A percentile compares a stretch with the other conserved stretches of the same genome.
Conservation (phyloP, 208 protist genomes). For the Acanthamoeba healyi region DNA sequence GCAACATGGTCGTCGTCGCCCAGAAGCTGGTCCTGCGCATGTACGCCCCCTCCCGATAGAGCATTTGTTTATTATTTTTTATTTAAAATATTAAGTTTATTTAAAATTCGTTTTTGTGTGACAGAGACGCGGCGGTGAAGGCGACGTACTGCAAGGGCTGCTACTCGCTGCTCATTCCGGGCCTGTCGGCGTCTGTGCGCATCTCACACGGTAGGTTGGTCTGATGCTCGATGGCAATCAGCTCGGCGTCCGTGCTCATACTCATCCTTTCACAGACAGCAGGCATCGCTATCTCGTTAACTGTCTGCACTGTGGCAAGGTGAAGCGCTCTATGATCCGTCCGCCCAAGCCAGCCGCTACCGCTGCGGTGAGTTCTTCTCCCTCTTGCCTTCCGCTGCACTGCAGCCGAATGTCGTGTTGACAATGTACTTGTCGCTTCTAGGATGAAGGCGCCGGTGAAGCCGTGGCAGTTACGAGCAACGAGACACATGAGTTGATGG, state of each 20-base stretch:
- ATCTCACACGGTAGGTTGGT: not conserved
- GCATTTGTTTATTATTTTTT: not conserved
- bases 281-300: not conserved
- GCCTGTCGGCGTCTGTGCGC: not conserved
- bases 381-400: too few relatives aligned
- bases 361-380: not conserved
- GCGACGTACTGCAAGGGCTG: constrained; percentile 41
- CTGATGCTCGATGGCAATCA: not conserved
- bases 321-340: not conserved
- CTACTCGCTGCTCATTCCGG: constrained; percentile 29
- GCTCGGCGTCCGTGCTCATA: too few relatives aligned
- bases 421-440: not conserved
- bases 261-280: too few relatives aligned
- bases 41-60: not conserved
- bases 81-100: not conserved
- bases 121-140: not conserved
- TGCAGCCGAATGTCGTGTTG: too few relatives aligned
- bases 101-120: not conserved
- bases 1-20: constrained; percentile 40
- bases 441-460: not conserved
- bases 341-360: not conserved
- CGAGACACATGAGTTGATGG: not conserved
- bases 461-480: not conserved
- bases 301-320: constrained; percentile 26
- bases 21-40: constrained; percentile 6